Evolutionary conservation across 2,329 filamentous ascomycete species (phyloP), one percentile per base, ranked within the genome.

Genomic region (Ceratocystis lukuohia): DNA sequence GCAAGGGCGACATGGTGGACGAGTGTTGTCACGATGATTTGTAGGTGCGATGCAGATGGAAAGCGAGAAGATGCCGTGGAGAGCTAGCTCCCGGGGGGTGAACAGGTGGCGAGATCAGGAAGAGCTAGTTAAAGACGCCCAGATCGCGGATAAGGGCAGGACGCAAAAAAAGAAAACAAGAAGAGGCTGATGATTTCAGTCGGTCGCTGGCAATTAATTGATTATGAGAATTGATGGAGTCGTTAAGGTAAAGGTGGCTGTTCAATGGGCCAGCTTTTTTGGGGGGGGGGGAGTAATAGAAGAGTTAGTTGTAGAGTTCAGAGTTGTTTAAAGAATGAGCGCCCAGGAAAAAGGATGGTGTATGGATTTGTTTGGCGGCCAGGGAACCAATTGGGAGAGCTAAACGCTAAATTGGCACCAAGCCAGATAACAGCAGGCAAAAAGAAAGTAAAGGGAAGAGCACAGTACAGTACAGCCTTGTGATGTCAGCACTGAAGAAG

Each of bases 1-100:
- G 91, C 75, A 95, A 82, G 78, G 86, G 84, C 76, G 85, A 83
- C 85, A 82, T 82, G 76, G 50, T 66, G 20, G 33, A 30, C 61
- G 25, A 56, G 44, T 15, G 48, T 59, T 22, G 37, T 57, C 28
- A 44, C 44, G 45, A 46, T 37, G 44, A 44, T 59, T 20, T 57
- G 61, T 41, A 48, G 10, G n/a, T 48, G 59, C 41, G 53, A 62
- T 28, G 50, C n/a, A 41, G 44, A 50, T 33, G 44, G 28, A 41
- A 45, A 20, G 30, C 56, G 56, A 37, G 56, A 37, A 59, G 45
- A 65, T 37, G 57, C 50, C 57, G 62, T 62, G 62, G 67, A 68
- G 65, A 65, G 62, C 65, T 68, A 68, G 67, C 65, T 65, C 62
- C 66, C 61, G 65, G 41, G 56, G 67, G 62, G 48, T 15, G 37